phyloP scores from a whole-genome alignment of 768 basidiomycete species.

The Nidularia pulvinata region DNA sequence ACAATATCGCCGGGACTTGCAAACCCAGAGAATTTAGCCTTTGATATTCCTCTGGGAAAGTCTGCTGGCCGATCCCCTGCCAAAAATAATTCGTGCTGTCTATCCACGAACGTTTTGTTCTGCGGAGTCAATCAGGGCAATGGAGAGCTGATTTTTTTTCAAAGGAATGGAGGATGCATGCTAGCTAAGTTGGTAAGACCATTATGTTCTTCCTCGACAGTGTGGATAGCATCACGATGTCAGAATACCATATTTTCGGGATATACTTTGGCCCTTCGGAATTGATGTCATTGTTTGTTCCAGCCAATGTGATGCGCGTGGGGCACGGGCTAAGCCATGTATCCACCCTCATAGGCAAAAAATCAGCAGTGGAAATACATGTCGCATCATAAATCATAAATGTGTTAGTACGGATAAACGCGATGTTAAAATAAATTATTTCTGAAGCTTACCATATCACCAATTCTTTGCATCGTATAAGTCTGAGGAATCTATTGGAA shows the following conservation, averaged over 20 bases:
- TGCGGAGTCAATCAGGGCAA: slow-evolving; percentile 26
- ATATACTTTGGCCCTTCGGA: slow-evolving; percentile 40
- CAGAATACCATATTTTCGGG: slow-evolving; percentile 73
- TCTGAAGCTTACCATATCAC: slow-evolving; percentile 26
- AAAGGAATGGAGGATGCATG: background rate
- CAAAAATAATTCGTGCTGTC: slow-evolving; percentile 49
- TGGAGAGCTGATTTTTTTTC: background rate
- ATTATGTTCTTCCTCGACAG: slow-evolving; percentile 33
- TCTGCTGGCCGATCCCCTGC: slow-evolving; percentile 51
- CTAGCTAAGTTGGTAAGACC: slow-evolving; percentile 38
- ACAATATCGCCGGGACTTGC: background rate
- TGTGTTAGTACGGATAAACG: background rate
- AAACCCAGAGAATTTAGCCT: slow-evolving; percentile 9
- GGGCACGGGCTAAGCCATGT: background rate
- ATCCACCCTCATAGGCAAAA: slow-evolving; percentile 12
- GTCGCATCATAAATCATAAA: background rate
- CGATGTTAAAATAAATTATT: background rate
- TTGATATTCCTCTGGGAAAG: slow-evolving; percentile 31
- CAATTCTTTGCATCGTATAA: slow-evolving; percentile 38
- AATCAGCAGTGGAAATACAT: slow-evolving; percentile 40
- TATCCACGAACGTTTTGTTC: slow-evolving; percentile 45
- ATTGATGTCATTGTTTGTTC: slow-evolving; percentile 60
- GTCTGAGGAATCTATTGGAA: slow-evolving; percentile 26
- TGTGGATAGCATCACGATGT: slow-evolving; percentile 44
- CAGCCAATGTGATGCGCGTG: background rate